Percentiles rank a stretch among this genome's conserved stretches.
These are phyloP conservation scores for Vitellaria paradoxa DNA, from an alignment of 179 eudicot genomes.

Conservation along the genomic window DNA sequence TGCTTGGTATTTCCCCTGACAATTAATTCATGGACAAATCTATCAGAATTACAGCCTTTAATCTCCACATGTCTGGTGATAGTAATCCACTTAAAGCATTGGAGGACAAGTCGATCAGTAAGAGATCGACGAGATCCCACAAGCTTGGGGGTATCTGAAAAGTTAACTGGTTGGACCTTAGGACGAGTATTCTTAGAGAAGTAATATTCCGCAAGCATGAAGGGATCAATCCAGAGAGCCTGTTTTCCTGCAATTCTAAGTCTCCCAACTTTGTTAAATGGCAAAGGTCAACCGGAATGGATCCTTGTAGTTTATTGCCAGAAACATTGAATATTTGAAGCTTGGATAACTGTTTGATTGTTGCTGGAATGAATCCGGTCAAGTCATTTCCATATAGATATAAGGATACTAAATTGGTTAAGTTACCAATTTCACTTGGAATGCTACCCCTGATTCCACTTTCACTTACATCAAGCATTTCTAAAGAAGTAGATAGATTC, in stretches of 20 bases:
- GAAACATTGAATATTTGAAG: neutral
- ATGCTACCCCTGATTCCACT: no score
- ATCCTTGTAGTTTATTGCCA: neutral
- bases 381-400: neutral
- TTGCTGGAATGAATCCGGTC: neutral
- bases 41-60: neutral
- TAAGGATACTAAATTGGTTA: neutral
- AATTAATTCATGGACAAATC: conserved; percentile 6
- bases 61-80: neutral
- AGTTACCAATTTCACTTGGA: no score
- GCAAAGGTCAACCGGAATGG: neutral
- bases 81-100: neutral
- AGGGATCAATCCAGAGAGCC: neutral
- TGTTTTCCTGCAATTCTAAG: neutral
- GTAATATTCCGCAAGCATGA: neutral
- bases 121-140: neutral
- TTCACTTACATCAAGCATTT: neutral
- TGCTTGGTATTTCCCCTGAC: neutral
- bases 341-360: no score
- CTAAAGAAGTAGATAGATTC: neutral
- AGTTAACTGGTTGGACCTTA: neutral
- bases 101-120: neutral
- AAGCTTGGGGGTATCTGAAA: neutral
- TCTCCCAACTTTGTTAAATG: neutral
- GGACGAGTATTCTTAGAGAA: neutral